Conservation (phyloP, 176 grass and related monocot genomes). For the Ananas comosus region DNA sequence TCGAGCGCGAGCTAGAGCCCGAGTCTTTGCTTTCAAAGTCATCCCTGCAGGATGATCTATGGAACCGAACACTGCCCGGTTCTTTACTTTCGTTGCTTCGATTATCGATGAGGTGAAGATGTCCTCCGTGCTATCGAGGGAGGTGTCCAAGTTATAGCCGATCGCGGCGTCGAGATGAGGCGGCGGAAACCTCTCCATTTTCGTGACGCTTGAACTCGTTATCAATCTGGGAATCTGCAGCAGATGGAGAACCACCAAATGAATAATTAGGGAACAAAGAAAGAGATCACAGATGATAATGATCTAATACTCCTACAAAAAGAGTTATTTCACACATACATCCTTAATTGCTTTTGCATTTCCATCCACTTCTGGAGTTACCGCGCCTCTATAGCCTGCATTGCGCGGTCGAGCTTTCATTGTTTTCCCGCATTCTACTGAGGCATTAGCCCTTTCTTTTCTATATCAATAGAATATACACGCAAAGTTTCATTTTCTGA, state of each 20-base stretch:
- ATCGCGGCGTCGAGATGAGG: slow-evolving; percentile 87
- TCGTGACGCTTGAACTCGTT: slow-evolving; percentile 51
- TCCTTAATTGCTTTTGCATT: slow-evolving; percentile 24
- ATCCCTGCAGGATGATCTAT: slow-evolving; percentile 40
- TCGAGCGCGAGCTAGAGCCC: slow-evolving; percentile 26
- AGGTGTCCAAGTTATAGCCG: slow-evolving; percentile 36
- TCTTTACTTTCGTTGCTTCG: slow-evolving; percentile 41
- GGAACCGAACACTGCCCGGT: slow-evolving; percentile 27
- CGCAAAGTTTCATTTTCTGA: neutral
- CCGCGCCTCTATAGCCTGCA: slow-evolving; percentile 41
- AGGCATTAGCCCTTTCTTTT: slow-evolving; percentile 40
- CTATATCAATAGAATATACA: slow-evolving; percentile 32
- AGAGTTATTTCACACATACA: slow-evolving; percentile 28
- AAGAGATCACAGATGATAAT: neutral
- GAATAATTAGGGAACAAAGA: neutral
- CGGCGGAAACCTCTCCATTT: slow-evolving; percentile 77
- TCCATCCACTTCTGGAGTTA: slow-evolving; percentile 48
- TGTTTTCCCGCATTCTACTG: slow-evolving; percentile 35
- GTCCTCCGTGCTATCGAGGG: slow-evolving; percentile 28
- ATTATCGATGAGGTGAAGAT: slow-evolving; percentile 47
- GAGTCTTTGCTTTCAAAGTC: slow-evolving; percentile 33
- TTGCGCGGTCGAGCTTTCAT: slow-evolving; percentile 36
- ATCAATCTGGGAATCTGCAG: slow-evolving; percentile 65
- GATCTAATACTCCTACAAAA: neutral
- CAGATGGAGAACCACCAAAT: slow-evolving; percentile 10